Percentiles rank a stretch among this genome's conserved stretches.
Conservation (phyloP, 768 basidiomycete species). For the Suillus lakei region DNA sequence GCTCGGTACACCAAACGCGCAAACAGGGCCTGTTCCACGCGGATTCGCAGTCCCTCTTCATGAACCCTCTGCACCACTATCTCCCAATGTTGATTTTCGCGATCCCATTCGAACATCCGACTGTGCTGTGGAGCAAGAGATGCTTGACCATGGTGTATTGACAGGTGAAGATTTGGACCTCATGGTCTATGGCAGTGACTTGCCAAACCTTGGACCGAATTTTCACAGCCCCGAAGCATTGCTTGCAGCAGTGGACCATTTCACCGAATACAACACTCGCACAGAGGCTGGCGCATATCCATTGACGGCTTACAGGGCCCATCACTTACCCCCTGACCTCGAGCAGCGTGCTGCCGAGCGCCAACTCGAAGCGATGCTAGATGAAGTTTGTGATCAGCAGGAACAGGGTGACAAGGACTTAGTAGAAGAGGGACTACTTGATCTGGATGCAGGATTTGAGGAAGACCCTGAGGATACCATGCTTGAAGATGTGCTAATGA, state of each 20-base stretch:
- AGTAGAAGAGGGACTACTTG: too few relatives aligned
- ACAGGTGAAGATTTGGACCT: slow-evolving; percentile 11
- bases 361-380: background rate
- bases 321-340: slow-evolving; percentile 6
- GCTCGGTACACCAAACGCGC: background rate
- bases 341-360: background rate
- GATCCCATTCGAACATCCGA: background rate
- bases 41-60: background rate
- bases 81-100: background rate
- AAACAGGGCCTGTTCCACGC: background rate
- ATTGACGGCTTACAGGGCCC: background rate
- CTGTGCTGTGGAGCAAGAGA: slow-evolving; percentile 8
- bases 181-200: background rate
- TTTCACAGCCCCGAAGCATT: slow-evolving; percentile 13
- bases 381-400: too few relatives aligned
- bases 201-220: slow-evolving; percentile 13
- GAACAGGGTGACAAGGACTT: too few relatives aligned
- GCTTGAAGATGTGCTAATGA: slow-evolving; percentile 10
- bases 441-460: slow-evolving; percentile 1
- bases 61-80: background rate
- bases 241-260: slow-evolving; percentile 5
- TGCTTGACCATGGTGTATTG: slow-evolving; percentile 9
- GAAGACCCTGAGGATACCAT: slow-evolving; percentile 9
- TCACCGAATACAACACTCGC: background rate
- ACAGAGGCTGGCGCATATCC: slow-evolving; percentile 1